These are phyloP conservation scores for Pseudogymnoascus sp. DNA, from an alignment of 2,329 filamentous ascomycete species.

Conservation along the genomic window DNA sequence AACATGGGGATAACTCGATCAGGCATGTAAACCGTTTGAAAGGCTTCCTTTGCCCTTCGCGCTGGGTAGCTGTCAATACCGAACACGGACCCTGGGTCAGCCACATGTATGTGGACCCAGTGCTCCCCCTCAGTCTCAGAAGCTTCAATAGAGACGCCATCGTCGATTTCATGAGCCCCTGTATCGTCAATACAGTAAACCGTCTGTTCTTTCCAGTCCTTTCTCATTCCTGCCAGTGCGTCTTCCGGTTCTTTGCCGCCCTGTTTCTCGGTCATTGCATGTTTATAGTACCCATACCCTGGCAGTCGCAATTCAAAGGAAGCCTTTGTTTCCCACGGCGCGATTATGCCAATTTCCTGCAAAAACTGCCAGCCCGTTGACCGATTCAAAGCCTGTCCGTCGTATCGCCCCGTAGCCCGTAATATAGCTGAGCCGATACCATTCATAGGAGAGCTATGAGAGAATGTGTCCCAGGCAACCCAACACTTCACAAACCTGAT, in stretches of 20 bases:
- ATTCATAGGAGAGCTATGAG: slow-evolving; percentile 42
- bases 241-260: slow-evolving; percentile 31
- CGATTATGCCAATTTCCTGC: slow-evolving; percentile 64
- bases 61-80: slow-evolving; percentile 47
- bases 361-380: slow-evolving; percentile 55
- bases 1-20: slow-evolving; percentile 53
- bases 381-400: slow-evolving; percentile 37
- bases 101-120: slow-evolving; percentile 73
- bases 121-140: slow-evolving; percentile 44
- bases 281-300: slow-evolving; percentile 30
- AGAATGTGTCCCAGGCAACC: slow-evolving; percentile 49
- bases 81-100: slow-evolving; percentile 68
- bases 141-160: slow-evolving; percentile 63
- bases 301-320: slow-evolving; percentile 53
- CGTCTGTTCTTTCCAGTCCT: slow-evolving; percentile 48
- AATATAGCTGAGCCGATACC: slow-evolving; percentile 57
- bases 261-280: slow-evolving; percentile 20
- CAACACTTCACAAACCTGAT: slow-evolving; percentile 64
- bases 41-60: slow-evolving; percentile 51
- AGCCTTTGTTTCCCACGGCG: slow-evolving; percentile 60
- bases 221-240: slow-evolving; percentile 43
- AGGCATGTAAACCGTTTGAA: slow-evolving; percentile 51
- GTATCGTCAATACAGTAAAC: slow-evolving; percentile 67
- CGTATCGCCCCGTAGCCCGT: slow-evolving; percentile 52
- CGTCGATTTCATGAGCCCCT: slow-evolving; percentile 63